Conservation (phyloP, 495 filamentous ascomycete genomes). For the Penicillium longicatenatum region DNA sequence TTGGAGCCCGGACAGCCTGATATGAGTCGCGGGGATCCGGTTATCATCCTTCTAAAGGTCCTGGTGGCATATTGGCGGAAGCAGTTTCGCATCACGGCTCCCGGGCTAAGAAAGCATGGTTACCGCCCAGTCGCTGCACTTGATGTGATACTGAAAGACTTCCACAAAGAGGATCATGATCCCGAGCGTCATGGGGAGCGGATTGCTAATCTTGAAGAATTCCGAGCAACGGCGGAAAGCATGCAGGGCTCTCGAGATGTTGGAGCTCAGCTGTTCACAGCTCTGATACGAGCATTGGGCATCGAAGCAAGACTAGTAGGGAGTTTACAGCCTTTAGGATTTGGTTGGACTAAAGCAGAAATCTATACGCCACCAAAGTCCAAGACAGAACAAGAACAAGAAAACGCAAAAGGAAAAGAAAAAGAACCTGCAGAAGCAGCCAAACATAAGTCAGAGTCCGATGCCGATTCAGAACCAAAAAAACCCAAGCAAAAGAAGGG, state of each 20-base stretch:
- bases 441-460: conserved; percentile 6
- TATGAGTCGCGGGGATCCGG: conserved; percentile 77
- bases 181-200: conserved; percentile 71
- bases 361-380: conserved; percentile 50
- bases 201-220: conserved; percentile 63
- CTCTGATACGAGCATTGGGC: conserved; percentile 78
- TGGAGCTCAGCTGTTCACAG: conserved; percentile 88
- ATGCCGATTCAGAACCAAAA: conserved; percentile 8
- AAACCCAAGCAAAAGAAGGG: conserved; percentile 22
- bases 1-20: conserved; percentile 70
- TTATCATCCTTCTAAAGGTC: conserved; percentile 74
- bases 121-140: conserved; percentile 73
- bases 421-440: conserved; percentile 4
- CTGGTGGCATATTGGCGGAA: conserved; percentile 86
- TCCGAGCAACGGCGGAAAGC: conserved; percentile 65
- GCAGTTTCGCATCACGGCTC: conserved; percentile 74
- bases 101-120: conserved; percentile 83
- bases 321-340: conserved; percentile 84
- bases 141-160: conserved; percentile 63
- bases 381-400: conserved; percentile 26
- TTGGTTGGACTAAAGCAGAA: conserved; percentile 88
- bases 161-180: conserved; percentile 62
- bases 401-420: conserved; percentile 19
- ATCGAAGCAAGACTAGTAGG: conserved; percentile 80
- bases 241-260: conserved; percentile 86